Evolutionary conservation across 352 stramenopile genomes (phyloP), one percentile per base, ranked within the genome.

Genomic region (Phytophthora parvispora): DNA sequence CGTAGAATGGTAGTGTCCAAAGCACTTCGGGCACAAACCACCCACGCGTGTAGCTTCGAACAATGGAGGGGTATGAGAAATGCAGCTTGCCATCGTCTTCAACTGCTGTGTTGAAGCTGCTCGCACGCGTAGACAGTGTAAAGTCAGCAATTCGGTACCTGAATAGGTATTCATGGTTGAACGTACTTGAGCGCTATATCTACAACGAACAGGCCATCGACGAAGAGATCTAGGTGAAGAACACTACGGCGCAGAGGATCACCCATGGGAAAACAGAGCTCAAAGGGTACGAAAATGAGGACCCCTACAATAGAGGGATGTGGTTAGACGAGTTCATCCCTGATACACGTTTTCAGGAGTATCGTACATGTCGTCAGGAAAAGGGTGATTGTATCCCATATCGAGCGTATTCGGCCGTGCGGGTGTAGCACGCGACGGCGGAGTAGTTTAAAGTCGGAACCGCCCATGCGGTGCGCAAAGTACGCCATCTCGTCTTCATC

Each of bases 161-260:
- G 1, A 52, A 12, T 16, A 32, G 6, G 25, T 12, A 22, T 20
- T 1, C 13, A 34, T 10, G 24, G 31, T 1, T 38, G 34, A 67
- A 77, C 72, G 40, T 69, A 93, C 86, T 91, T 93, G 54, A 94
- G 70, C 1, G 84, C n/a, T 45, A 95, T 92, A 32, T 94, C 86
- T 34, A 90, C 56, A 7, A 60, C 56, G 55, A 95, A 95, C 59
- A 93, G 78, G 15, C 32, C 45, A 61, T 95, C 87, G 8, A 95
- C 67, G 42, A 88, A 81, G 16, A 88, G 69, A 54, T 95, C 87
- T 27, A 91, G 63, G 13, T 72, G 74, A 3, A 90, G 45, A 25
- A 93, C 79, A 6, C 40, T 55, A 34, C 71, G 65, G n/a, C 82
- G 79, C 10, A 82, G 60, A 13, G 25, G 1, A 7, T 60, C 27